Evolutionary conservation across 148 eudicot species (phyloP).

Genomic region (Limonium bicolor): DNA sequence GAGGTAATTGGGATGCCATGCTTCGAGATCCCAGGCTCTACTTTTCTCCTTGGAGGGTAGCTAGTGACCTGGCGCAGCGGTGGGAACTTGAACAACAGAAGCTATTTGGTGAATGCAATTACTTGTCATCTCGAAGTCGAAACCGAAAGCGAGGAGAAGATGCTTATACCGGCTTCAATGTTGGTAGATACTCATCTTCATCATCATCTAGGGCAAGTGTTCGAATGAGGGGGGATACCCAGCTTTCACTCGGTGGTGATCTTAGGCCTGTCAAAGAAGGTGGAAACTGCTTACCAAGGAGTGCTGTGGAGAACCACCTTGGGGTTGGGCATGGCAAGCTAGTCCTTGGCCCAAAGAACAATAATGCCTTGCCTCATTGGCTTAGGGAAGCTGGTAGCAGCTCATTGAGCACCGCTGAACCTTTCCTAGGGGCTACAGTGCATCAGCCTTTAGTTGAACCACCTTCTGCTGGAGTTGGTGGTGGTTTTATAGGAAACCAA

Average conservation of each 20-base stretch:
- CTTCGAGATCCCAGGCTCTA: constrained; percentile 39
- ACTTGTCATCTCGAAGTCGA: too few species aligned
- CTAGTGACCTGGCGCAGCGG: constrained; percentile 33
- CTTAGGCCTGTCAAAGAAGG: too few species aligned
- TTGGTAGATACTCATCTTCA: too few species aligned
- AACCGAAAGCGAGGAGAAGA: constrained; percentile 5
- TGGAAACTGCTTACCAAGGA: too few species aligned
- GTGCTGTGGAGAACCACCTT: too few species aligned
- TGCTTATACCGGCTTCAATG: too few species aligned
- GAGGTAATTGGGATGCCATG: constrained; percentile 60
- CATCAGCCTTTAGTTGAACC: constrained; percentile 13
- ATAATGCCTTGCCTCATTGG: constrained; percentile 23
- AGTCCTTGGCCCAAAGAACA: constrained; percentile 2
- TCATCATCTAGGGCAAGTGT: too few species aligned
- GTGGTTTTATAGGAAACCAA: too few species aligned
- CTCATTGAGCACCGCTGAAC: constrained; percentile 4
- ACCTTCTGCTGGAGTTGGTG: too few species aligned
- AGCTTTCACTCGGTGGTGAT: too few species aligned
- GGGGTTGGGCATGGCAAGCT: too few species aligned
- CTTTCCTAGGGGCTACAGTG: constrained; percentile 9
- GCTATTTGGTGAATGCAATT: constrained; percentile 19
- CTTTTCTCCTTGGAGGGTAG: constrained; percentile 36
- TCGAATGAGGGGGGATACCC: too few species aligned
- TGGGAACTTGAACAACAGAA: constrained; percentile 40
- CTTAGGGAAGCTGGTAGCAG: constrained; percentile 15